phyloP scores from a whole-genome alignment of 2,329 filamentous ascomycete species.

The Cladorrhinum sp. region DNA sequence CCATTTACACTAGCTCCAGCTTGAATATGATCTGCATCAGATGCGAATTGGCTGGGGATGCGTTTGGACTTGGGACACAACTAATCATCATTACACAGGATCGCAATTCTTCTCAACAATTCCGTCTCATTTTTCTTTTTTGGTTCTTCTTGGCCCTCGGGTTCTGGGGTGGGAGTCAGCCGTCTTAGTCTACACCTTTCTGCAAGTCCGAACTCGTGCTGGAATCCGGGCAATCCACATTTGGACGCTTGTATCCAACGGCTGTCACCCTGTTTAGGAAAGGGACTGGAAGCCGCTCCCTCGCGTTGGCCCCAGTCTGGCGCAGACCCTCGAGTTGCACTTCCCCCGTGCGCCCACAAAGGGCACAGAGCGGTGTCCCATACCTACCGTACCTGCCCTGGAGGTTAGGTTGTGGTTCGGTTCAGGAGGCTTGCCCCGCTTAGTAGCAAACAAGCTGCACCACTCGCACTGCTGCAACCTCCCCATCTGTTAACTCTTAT shows the following conservation, averaged over 20 bases:
- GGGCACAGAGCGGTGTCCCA: not conserved
- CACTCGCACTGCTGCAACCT: not conserved
- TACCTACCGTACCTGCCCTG: not conserved
- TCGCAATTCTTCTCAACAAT: not conserved
- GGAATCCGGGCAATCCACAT: not conserved
- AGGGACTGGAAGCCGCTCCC: not conserved
- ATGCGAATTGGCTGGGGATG: not conserved
- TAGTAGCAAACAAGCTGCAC: slow-evolving; percentile 8
- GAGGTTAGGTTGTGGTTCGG: not conserved
- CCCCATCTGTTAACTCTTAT: not conserved
- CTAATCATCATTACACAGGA: too few species aligned
- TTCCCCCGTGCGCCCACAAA: not conserved
- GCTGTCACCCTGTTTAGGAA: slow-evolving; percentile 13
- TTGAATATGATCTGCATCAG: slow-evolving; percentile 3
- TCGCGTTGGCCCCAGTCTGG: not conserved
- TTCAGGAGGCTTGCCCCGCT: slow-evolving; percentile 16
- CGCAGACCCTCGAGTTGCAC: not conserved
- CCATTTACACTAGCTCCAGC: not conserved
- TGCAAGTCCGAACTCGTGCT: not conserved
- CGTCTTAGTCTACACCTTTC: not conserved
- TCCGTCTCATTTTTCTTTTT: not conserved
- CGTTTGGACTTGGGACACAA: too few species aligned
- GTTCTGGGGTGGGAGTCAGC: not conserved
- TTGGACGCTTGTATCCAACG: slow-evolving; percentile 11
- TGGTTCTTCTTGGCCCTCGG: not conserved